A percentile compares a stretch with the other conserved stretches of the same genome.
Conservation (phyloP, 1,284 basidiomycete genomes). For the Vanrija humicola region DNA sequence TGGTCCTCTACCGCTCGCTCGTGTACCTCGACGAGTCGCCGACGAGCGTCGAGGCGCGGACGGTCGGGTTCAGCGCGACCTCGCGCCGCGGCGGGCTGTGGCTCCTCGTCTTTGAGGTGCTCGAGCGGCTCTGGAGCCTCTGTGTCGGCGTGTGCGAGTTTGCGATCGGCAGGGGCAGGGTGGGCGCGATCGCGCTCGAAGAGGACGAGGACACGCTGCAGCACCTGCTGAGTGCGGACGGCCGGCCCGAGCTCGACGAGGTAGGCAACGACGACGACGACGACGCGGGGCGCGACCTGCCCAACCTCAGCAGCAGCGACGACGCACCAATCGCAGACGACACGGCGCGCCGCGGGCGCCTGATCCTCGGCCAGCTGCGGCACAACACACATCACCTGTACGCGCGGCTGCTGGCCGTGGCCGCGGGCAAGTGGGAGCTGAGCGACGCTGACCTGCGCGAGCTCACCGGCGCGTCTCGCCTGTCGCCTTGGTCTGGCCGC, state of each 20-base stretch:
- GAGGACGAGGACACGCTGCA: constrained; percentile 12
- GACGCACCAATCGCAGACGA: constrained; percentile 14
- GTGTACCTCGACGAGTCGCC: constrained; percentile 32
- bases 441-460: constrained; percentile 11
- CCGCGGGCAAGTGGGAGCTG: constrained; percentile 17
- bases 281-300: background rate
- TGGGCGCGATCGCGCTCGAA: constrained; percentile 6
- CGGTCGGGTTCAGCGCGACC: constrained; percentile 13
- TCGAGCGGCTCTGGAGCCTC: constrained; percentile 32
- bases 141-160: constrained; percentile 46
- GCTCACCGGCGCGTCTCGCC: constrained; percentile 10
- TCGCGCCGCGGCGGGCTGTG: constrained; percentile 28
- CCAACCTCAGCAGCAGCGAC: background rate
- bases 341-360: constrained; percentile 27
- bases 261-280: background rate
- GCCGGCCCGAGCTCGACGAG: background rate
- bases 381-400: constrained; percentile 43
- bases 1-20: constrained; percentile 40
- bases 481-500: constrained; percentile 8
- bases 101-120: constrained; percentile 38
- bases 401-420: constrained; percentile 16
- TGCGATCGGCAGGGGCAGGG: constrained; percentile 32
- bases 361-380: constrained; percentile 38
- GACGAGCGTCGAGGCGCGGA: constrained; percentile 21
- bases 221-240: background rate